Percentiles rank a stretch among this genome's conserved stretches.
Evolutionary conservation across 169 alveolate species (phyloP).

Genomic region (Cryptosporidium ryanae): DNA sequence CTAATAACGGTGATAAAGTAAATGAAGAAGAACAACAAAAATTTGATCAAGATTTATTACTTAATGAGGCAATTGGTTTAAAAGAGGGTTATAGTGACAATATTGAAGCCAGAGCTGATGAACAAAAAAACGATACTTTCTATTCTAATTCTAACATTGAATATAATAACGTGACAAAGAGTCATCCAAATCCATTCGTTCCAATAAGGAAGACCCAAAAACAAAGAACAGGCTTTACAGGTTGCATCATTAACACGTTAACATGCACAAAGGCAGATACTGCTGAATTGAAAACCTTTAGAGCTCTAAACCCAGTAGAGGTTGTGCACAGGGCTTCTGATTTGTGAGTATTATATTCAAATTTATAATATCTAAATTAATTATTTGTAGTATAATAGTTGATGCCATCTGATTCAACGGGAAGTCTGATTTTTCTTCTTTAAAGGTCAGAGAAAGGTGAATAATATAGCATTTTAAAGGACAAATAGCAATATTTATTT

Average conservation of each 20-base stretch:
- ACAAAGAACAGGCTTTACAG: conserved; percentile 44
- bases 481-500: too few species aligned
- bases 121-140: background rate
- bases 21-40: background rate
- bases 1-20: background rate
- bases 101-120: background rate
- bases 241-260: conserved; percentile 49
- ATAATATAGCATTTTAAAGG: too few species aligned
- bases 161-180: background rate
- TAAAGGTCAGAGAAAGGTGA: too few species aligned
- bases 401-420: too few species aligned
- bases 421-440: too few species aligned
- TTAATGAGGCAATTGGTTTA: background rate
- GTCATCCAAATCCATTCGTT: conserved; percentile 46
- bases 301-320: conserved; percentile 61
- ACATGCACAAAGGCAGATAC: conserved; percentile 61
- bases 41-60: background rate
- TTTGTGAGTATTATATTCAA: background rate
- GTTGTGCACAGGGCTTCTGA: conserved; percentile 13
- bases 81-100: background rate
- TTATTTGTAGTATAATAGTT: too few species aligned
- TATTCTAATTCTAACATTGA: background rate
- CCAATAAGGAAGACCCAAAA: conserved; percentile 44
- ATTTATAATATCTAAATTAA: background rate
- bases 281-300: conserved; percentile 60